phyloP scores from a whole-genome alignment of 768 basidiomycete species.

The Suillus bovinus region DNA sequence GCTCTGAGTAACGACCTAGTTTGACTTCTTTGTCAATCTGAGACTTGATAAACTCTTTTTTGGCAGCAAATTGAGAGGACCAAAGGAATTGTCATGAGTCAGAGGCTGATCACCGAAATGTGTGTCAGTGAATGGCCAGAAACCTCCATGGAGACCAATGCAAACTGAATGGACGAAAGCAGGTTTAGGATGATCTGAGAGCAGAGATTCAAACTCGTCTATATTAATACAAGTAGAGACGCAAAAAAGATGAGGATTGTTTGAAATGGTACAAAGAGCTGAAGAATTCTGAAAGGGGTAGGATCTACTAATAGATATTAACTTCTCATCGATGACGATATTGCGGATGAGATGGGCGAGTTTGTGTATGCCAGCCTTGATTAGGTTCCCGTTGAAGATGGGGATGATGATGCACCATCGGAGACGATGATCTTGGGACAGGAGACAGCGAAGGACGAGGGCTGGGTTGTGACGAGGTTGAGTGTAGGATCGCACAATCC shows the following conservation, averaged over 20 bases:
- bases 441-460: too few species aligned
- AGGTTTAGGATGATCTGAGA: slow-evolving; percentile 30
- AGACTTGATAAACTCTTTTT: slow-evolving; percentile 23
- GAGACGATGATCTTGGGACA: too few species aligned
- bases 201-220: slow-evolving; percentile 20
- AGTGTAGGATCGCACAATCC: too few species aligned
- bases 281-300: not conserved
- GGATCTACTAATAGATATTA: too few species aligned
- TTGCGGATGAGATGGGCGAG: too few species aligned
- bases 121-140: slow-evolving; percentile 33
- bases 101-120: not conserved
- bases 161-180: slow-evolving; percentile 29
- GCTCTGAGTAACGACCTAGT: slow-evolving; percentile 18
- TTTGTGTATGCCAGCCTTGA: too few species aligned
- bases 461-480: too few species aligned
- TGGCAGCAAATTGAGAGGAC: not conserved
- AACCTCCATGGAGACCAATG: slow-evolving; percentile 25
- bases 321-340: too few species aligned
- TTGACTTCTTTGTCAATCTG: slow-evolving; percentile 18
- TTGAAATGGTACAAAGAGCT: not conserved
- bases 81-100: slow-evolving; percentile 1
- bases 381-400: too few species aligned
- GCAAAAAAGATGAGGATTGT: slow-evolving; percentile 19
- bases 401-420: too few species aligned
- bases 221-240: slow-evolving; percentile 29